phyloP scores from a whole-genome alignment of 495 filamentous ascomycete genomes.

The Penicillium psychrofluorescens region DNA sequence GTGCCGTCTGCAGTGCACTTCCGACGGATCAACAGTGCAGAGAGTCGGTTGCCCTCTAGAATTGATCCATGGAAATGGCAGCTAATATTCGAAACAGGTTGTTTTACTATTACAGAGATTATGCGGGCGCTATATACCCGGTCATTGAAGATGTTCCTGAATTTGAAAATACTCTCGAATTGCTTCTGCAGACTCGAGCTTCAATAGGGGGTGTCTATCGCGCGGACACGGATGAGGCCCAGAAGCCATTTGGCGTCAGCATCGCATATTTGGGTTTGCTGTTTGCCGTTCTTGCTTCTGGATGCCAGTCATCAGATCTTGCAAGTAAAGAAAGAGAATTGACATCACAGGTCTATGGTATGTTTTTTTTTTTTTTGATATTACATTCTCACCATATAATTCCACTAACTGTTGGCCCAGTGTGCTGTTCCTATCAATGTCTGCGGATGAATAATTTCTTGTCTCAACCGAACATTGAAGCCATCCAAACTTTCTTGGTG shows the following conservation, averaged over 20 bases:
- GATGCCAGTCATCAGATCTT: constrained; percentile 71
- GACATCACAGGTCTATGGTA: constrained; percentile 53
- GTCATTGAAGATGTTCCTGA: constrained; percentile 65
- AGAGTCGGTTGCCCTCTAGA: constrained; percentile 42
- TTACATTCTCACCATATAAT: not conserved
- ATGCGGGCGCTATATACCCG: constrained; percentile 76
- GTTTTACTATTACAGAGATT: constrained; percentile 71
- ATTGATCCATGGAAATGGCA: not conserved
- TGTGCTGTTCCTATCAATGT: constrained; percentile 57
- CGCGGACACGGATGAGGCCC: constrained; percentile 25
- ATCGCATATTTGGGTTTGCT: constrained; percentile 62
- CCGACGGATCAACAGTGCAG: constrained; percentile 56
- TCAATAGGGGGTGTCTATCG: constrained; percentile 36
- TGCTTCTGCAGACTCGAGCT: constrained; percentile 59
- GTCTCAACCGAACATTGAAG: constrained; percentile 50
- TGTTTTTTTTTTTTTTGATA: constrained; percentile 4
- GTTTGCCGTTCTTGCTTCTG: constrained; percentile 73
- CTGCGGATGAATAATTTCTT: constrained; percentile 57
- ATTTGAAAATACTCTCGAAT: constrained; percentile 61
- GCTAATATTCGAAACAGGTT: constrained; percentile 38
- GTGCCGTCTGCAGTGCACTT: constrained; percentile 64
- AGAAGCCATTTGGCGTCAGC: constrained; percentile 49
- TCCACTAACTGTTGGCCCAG: constrained; percentile 16
- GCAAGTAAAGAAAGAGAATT: constrained; percentile 51
- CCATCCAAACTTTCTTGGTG: constrained; percentile 50